These are phyloP conservation scores for Penicillium fimorum DNA, from an alignment of 495 filamentous ascomycete genomes.

Conservation along the genomic window DNA sequence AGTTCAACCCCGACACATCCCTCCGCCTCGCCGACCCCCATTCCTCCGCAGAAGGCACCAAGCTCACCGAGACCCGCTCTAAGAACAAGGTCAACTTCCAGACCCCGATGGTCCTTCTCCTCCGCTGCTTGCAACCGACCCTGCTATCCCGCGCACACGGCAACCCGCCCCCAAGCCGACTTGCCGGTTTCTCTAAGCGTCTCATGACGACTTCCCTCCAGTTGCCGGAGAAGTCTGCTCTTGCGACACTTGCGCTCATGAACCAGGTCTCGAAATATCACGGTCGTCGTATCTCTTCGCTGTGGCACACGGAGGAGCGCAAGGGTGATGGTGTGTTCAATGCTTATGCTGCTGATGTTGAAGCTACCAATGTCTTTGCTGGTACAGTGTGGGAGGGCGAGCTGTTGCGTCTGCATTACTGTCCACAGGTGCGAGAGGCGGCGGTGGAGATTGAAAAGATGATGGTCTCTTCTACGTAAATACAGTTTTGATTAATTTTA, in stretches of 20 bases:
- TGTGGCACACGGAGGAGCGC: constrained; percentile 89
- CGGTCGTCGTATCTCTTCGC: constrained; percentile 61
- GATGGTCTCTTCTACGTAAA: constrained; percentile 37
- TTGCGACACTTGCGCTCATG: constrained; percentile 73
- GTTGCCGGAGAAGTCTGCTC: constrained; percentile 79
- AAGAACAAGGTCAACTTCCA: constrained; percentile 82
- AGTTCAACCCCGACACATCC: constrained; percentile 72
- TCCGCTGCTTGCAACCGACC: constrained; percentile 76
- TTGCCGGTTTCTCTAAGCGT: constrained; percentile 91
- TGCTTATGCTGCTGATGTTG: constrained; percentile 56
- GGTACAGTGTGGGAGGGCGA: constrained; percentile 93
- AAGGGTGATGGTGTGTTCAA: constrained; percentile 76
- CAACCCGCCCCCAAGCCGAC: constrained; percentile 69
- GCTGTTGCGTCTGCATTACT: constrained; percentile 79
- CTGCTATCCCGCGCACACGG: constrained; percentile 53
- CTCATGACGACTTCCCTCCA: constrained; percentile 79
- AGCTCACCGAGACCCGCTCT: constrained; percentile 24
- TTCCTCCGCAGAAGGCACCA: constrained; percentile 24
- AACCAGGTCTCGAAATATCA: constrained; percentile 71
- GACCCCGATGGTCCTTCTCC: constrained; percentile 84
- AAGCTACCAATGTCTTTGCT: constrained; percentile 84
- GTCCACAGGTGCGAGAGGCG: constrained; percentile 78
- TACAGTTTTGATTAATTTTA: constrained; percentile 17
- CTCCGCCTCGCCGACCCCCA: constrained; percentile 77
- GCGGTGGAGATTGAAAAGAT: constrained; percentile 68